phyloP scores from a whole-genome alignment of 768 basidiomycete genomes.

The Panaeolus papilionaceus region DNA sequence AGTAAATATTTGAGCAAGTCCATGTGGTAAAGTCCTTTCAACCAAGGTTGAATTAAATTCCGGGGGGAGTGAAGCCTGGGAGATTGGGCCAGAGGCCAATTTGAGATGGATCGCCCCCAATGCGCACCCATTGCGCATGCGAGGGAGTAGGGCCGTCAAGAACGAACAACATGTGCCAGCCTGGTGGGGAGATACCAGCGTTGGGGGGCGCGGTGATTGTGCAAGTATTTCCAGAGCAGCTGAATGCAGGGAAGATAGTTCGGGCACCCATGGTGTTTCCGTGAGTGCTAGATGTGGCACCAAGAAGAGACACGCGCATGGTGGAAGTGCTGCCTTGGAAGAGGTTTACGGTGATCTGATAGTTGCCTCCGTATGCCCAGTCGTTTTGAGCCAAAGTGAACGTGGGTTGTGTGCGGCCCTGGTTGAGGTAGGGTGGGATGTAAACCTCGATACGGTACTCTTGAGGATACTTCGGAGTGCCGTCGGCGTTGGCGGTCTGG shows the following conservation, averaged over 20 bases:
- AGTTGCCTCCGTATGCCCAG: conserved; percentile 64
- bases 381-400: conserved; percentile 65
- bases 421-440: conserved; percentile 83
- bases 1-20: conserved; percentile 13
- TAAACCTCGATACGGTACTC: conserved; percentile 83
- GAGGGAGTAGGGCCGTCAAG: conserved; percentile 83
- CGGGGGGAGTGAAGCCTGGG: conserved; percentile 72
- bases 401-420: conserved; percentile 65
- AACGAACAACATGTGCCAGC: conserved; percentile 79
- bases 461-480: conserved; percentile 61
- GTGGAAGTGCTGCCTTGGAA: conserved; percentile 47
- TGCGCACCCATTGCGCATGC: conserved; percentile 74
- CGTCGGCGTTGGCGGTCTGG: conserved; percentile 50
- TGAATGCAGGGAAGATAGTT: conserved; percentile 76
- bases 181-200: conserved; percentile 69
- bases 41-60: conserved; percentile 40
- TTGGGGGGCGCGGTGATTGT: conserved; percentile 83
- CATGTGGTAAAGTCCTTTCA: background rate
- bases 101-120: conserved; percentile 75
- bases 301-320: conserved; percentile 69
- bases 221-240: conserved; percentile 71
- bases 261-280: conserved; percentile 80
- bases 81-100: conserved; percentile 78
- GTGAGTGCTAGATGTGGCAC: conserved; percentile 77
- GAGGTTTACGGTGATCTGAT: conserved; percentile 55